Base-by-base conservation (phyloP, 2,329 filamentous ascomycete genomes). In the Leptographium radiaticola region DNA sequence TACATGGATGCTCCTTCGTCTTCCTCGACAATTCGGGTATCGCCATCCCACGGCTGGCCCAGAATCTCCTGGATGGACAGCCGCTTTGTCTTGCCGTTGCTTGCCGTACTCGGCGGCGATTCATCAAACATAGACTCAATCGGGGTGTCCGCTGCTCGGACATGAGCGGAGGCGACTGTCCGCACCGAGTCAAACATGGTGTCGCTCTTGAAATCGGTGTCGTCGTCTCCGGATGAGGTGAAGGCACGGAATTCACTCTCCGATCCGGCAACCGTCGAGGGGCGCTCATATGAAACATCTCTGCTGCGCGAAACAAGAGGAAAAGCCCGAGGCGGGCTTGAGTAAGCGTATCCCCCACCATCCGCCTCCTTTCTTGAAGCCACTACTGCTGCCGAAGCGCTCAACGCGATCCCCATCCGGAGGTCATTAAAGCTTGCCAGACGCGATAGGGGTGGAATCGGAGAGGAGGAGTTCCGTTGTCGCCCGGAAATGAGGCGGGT, bases 41-140 rank as follows among this genome's bases (percentile, higher is more conserved):
- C 74, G 25, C 69, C 73, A 55, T 82, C 76, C 68, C 75, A 80
- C 10, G 75, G 70, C 15, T 70, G 70, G 9, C 75, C 77, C 18
- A 81, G 63, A 18, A 81, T 80, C 59, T 80, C 78, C 49, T 81
- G 78, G 40, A 81, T 78, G 0, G 78, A 80, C 12, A 79, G 63
- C 31, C 78, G 71, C 60, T 79, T 80, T 3, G 73, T 69, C 62
- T 74, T 80, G 59, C 60, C 63, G 59, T 75, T 75, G 53, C 74
- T 71, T 18, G 75, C 74, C 1, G 77, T 76, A 63, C 75, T 78
- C 9, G 80, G 78, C 39, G 83, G 84, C 15, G 85, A 87, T 61
- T 90, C 86, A 67, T 90, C 86, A 66, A 89, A 90, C 73, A 89
- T 86, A 30, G 81, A 87, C 63, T 89, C 86, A 50, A 89, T 71